These are phyloP conservation scores for Phaeodactylum tricornutum DNA, from an alignment of 108 stramenopile genomes.

Conservation along the genomic window DNA sequence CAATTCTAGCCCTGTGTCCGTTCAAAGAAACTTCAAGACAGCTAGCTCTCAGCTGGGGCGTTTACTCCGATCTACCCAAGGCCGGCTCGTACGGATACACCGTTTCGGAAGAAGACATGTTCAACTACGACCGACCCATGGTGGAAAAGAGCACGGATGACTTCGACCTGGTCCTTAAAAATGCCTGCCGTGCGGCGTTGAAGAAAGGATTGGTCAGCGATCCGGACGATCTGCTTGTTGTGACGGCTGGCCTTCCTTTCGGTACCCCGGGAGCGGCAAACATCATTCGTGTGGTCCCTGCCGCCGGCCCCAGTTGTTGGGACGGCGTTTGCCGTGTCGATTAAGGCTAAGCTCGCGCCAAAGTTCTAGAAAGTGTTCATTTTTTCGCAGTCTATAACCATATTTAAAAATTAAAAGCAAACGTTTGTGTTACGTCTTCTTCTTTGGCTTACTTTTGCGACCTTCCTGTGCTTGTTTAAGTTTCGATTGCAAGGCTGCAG, in stretches of 20 bases:
- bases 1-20: slow-evolving; percentile 91
- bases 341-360: too few species aligned
- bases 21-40: slow-evolving; percentile 83
- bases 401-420: too few species aligned
- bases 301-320: slow-evolving; percentile 88
- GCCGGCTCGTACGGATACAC: slow-evolving; percentile 67
- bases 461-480: slow-evolving; percentile 48
- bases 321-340: slow-evolving; percentile 44
- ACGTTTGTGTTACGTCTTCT: slow-evolving; percentile 15
- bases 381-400: too few species aligned
- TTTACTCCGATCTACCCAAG: slow-evolving; percentile 72
- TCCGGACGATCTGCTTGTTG: slow-evolving; percentile 85
- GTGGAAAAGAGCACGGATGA: slow-evolving; percentile 48
- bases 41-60: slow-evolving; percentile 88
- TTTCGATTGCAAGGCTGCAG: slow-evolving; percentile 41
- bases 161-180: slow-evolving; percentile 62
- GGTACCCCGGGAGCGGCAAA: slow-evolving; percentile 88
- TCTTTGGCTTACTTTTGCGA: slow-evolving; percentile 51
- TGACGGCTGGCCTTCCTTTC: slow-evolving; percentile 90
- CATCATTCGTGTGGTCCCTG: slow-evolving; percentile 83
- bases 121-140: slow-evolving; percentile 40
- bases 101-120: slow-evolving; percentile 51
- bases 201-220: slow-evolving; percentile 80
- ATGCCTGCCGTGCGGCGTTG: slow-evolving; percentile 69
- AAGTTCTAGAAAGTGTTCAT: too few species aligned